Base-by-base conservation (phyloP, 495 filamentous ascomycete species). In the Aspergillus olivimuriae region DNA sequence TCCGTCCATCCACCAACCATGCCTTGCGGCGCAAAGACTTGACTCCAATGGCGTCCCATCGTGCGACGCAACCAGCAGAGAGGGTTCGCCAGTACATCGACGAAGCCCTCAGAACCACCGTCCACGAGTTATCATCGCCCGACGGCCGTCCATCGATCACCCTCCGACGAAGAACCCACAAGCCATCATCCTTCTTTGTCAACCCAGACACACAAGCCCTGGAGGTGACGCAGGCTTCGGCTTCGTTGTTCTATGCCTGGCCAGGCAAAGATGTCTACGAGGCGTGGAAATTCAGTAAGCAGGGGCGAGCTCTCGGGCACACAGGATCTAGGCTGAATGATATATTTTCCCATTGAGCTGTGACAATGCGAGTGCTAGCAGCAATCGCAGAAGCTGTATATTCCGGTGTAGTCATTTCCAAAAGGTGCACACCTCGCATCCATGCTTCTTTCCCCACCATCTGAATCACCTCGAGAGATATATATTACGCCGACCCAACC, bases 401-500 rank as follows among this genome's bases (percentile, higher is more conserved):
- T 1, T 70, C 67, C 0, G 78, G 80, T 19, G 61, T 71, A 17
- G 52, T 84, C n/a, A 75, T 87, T 33, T 89, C 86, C 0, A 94
- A 91, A 65, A 81, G 89, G 89, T 90, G 9, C 31, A 53, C 33
- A n/a, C 18, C 7, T n/a, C n/a, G n/a, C n/a, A n/a, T n/a, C n/a
- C n/a, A n/a, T n/a, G n/a, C n/a, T n/a, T n/a, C n/a, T n/a, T n/a
- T n/a, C n/a, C n/a, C n/a, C n/a, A n/a, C n/a, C n/a, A n/a, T n/a
- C n/a, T n/a, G n/a, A n/a, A n/a, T n/a, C n/a, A n/a, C n/a, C n/a
- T n/a, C 1, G 43, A 94, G 92, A 53, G 89, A 92, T 47, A 86
- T 98, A 11, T 98, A 87, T 62, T 98, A 98, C 58, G 83, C 84
- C 43, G 78, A 95, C 51, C 82, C 86, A 0, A 75, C 78, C 31